A percentile compares a stretch with the other conserved stretches of the same genome.
These are phyloP conservation scores for Fusarium devonianum DNA, from an alignment of 2,329 filamentous ascomycete species.

Conservation along the genomic window DNA sequence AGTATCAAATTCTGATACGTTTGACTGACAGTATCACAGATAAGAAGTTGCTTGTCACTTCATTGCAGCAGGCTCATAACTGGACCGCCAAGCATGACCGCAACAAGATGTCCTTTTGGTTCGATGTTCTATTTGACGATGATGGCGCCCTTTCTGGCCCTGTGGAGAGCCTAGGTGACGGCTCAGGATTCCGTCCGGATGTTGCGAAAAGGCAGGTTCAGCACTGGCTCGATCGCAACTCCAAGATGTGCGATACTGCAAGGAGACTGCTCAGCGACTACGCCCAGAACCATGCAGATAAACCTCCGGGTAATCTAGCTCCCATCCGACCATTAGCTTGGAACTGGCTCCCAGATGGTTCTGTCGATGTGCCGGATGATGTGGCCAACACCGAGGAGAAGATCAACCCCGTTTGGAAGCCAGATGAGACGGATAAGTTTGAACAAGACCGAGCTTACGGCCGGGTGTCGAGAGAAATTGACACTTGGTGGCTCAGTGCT, in stretches of 20 bases:
- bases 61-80: constrained; percentile 71
- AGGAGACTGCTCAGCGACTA: constrained; percentile 63
- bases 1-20: neutral
- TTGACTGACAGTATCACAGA: constrained; percentile 50
- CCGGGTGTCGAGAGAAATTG: constrained; percentile 69
- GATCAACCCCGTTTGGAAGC: constrained; percentile 58
- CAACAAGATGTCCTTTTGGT: constrained; percentile 76
- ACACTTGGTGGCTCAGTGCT: constrained; percentile 69
- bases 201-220: constrained; percentile 66
- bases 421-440: constrained; percentile 62
- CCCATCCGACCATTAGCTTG: constrained; percentile 61
- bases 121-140: constrained; percentile 69
- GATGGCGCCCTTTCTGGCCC: constrained; percentile 55
- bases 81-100: constrained; percentile 74
- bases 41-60: constrained; percentile 71
- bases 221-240: constrained; percentile 69
- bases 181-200: constrained; percentile 61
- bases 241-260: constrained; percentile 64
- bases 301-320: constrained; percentile 58
- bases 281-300: constrained; percentile 56
- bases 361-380: constrained; percentile 42
- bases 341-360: constrained; percentile 60
- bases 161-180: constrained; percentile 61
- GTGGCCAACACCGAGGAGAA: constrained; percentile 51
- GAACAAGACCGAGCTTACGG: constrained; percentile 66